A percentile compares a stretch with the other conserved stretches of the same genome.
Evolutionary conservation across 371 early-diverging fungal species (phyloP).

Genomic region (Mycotypha africana): DNA sequence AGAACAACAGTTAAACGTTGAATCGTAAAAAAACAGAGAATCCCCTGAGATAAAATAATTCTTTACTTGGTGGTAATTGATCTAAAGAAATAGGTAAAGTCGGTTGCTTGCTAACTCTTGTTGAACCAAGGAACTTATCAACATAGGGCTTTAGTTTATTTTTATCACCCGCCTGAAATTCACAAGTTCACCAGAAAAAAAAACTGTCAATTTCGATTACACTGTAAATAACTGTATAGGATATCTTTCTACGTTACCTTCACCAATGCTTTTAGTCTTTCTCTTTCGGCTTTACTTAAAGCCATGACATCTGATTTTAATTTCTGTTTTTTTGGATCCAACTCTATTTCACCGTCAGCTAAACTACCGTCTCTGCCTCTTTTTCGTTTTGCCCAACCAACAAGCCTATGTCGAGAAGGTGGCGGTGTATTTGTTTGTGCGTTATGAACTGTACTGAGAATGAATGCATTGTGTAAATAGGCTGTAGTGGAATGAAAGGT

Average conservation of each 20-base stretch:
- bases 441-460: slow-evolving; percentile 74
- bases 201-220: too few species aligned
- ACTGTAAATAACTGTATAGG: too few species aligned
- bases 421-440: slow-evolving; percentile 68
- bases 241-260: too few species aligned
- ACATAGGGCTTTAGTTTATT: slow-evolving; percentile 31
- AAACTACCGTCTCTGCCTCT: slow-evolving; percentile 51
- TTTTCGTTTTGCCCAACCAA: slow-evolving; percentile 63
- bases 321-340: slow-evolving; percentile 52
- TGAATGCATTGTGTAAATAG: slow-evolving; percentile 73
- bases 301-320: slow-evolving; percentile 71
- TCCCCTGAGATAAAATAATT: too few species aligned
- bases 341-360: slow-evolving; percentile 29
- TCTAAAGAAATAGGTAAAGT: slow-evolving; percentile 39
- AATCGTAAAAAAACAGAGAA: too few species aligned
- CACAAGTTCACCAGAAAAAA: too few species aligned
- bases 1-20: neutral
- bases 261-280: slow-evolving; percentile 56
- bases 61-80: slow-evolving; percentile 49
- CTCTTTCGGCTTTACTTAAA: slow-evolving; percentile 65
- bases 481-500: slow-evolving; percentile 40
- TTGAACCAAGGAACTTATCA: slow-evolving; percentile 24
- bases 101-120: slow-evolving; percentile 44
- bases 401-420: slow-evolving; percentile 56
- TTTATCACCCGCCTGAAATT: slow-evolving; percentile 25